phyloP scores from a whole-genome alignment of 2,329 filamentous ascomycete genomes.

The Xylaria sp. region DNA sequence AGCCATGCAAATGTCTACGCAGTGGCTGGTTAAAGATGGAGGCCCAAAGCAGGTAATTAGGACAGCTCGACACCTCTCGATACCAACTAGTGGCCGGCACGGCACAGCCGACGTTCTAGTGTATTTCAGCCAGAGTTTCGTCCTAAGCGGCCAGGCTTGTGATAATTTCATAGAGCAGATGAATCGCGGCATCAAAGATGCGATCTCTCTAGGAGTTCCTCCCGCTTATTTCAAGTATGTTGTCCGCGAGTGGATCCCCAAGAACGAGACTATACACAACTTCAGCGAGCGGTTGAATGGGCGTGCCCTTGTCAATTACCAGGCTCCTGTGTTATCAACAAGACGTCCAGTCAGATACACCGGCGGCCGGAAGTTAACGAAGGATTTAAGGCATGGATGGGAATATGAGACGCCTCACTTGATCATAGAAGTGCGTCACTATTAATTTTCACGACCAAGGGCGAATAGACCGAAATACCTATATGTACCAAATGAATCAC shows the following conservation, averaged over 20 bases:
- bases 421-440: background rate
- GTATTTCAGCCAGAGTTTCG: background rate
- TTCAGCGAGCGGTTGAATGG: background rate
- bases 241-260: background rate
- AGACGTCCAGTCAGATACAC: background rate
- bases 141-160: background rate
- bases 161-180: background rate
- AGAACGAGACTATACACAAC: background rate
- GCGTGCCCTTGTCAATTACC: background rate
- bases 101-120: background rate
- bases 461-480: background rate
- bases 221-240: background rate
- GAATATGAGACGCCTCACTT: background rate
- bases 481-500: background rate
- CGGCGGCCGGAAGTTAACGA: background rate
- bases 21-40: background rate
- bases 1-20: background rate
- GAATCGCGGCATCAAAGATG: background rate
- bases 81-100: background rate
- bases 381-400: background rate
- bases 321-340: background rate
- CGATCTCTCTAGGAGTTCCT: background rate
- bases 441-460: background rate
- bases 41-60: background rate
- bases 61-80: background rate